Base-by-base conservation (phyloP, 2,329 filamentous ascomycete species). In the Pseudogymnoascus sp. region DNA sequence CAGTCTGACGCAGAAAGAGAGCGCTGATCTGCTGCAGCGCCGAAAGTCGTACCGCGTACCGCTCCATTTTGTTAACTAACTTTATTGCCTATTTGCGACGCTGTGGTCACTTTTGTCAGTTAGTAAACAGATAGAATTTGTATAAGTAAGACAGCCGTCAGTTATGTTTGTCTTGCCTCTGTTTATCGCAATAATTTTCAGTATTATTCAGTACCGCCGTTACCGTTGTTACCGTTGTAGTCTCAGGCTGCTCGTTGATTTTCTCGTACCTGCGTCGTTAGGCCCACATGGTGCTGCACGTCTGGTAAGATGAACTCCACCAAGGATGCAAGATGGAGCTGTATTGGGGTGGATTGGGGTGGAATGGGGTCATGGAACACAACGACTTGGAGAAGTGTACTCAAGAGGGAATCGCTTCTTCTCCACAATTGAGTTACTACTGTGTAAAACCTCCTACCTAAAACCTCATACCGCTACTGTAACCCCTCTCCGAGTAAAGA, bases 261-360 rank as follows among this genome's bases (percentile, higher is more conserved):
- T 55, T 33, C 48, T 35, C 48, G 48, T 55, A 55, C 48, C 48
- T 55, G 48, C 48, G 29, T 55, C 29, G 48, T 55, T 33, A 35
- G 48, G 48, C 48, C 48, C 48, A 55, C 48, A 55, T 55, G 48
- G 48, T 55, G 48, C 48, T 55, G 48, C 48, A 55, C 9, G 48
- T 33, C 48, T 55, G 27, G 48, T 55, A 55, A 55, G 48, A 55
- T 55, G 48, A 55, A 55, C 48, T 55, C 48, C 48, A 55, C 48
- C 48, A 18, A 33, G 48, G 48, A 55, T 55, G 27, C 27, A 55
- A 55, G 48, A 33, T 55, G 48, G 48, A 55, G 48, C 29, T 55
- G 48, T 13, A 33, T 55, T 55, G 48, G 48, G 21, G 21, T 21
- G 21, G 48, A 33, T 55, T 27, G 48, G 33, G 48, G n/a, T 55